Conservation (phyloP, 495 filamentous ascomycete genomes). For the Penicillium arizonense region DNA sequence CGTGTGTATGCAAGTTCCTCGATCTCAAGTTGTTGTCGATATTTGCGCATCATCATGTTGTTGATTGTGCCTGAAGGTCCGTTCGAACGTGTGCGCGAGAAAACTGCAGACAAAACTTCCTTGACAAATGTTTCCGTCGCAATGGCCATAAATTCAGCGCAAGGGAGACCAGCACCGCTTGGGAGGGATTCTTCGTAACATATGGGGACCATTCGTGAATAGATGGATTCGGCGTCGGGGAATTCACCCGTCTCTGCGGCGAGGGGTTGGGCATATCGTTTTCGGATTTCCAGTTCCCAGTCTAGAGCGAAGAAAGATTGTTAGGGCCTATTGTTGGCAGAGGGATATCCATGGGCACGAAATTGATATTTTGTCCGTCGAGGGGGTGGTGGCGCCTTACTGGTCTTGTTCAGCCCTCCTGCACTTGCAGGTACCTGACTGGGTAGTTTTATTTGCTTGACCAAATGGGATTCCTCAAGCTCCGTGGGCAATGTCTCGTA, state of each 20-base stretch:
- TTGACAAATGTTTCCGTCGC: conserved; percentile 93
- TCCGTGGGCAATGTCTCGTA: conserved; percentile 61
- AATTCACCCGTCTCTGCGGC: conserved; percentile 91
- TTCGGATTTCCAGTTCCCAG: conserved; percentile 88
- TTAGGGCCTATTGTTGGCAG: conserved; percentile 18
- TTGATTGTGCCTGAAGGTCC: conserved; percentile 66
- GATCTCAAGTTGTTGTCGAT: conserved; percentile 64
- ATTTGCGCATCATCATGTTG: conserved; percentile 78
- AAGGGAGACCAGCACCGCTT: conserved; percentile 67
- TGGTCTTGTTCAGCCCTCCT: conserved; percentile 82
- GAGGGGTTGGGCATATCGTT: conserved; percentile 84
- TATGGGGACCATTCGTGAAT: conserved; percentile 85
- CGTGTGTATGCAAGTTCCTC: conserved; percentile 68
- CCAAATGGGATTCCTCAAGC: conserved; percentile 65
- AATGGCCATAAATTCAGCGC: conserved; percentile 82
- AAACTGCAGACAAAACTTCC: conserved; percentile 75
- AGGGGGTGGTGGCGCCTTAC: conserved; percentile 50
- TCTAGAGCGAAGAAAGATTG: conserved; percentile 44
- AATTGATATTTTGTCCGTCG: conserved; percentile 1
- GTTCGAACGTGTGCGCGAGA: conserved; percentile 76
- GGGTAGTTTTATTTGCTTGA: conserved; percentile 64
- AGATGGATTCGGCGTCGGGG: conserved; percentile 75
- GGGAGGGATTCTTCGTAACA: conserved; percentile 88
- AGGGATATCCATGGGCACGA: conserved; percentile 1
- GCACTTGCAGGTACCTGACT: conserved; percentile 79